These are phyloP conservation scores for Phylloporus rhodoxanthus DNA, from an alignment of 768 basidiomycete genomes.

Conservation along the genomic window DNA sequence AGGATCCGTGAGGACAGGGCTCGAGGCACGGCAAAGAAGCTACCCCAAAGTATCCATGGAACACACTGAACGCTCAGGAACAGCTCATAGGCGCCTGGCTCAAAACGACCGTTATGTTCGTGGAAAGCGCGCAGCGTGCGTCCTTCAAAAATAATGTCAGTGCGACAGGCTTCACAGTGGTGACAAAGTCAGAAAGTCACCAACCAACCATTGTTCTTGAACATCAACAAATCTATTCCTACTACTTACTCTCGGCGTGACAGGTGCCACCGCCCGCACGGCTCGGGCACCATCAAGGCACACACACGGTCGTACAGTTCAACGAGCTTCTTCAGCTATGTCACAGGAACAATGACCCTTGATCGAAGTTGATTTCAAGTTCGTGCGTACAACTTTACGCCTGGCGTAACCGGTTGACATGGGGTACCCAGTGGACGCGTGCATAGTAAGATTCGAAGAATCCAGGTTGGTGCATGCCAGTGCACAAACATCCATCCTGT, in stretches of 20 bases:
- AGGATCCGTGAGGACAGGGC: neutral
- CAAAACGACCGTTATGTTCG: neutral
- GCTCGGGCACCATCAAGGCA: neutral
- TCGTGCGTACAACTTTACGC: neutral
- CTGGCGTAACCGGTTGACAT: neutral
- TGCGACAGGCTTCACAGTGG: neutral
- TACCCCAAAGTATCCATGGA: neutral
- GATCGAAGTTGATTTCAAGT: neutral
- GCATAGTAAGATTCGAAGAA: neutral
- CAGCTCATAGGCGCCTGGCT: neutral
- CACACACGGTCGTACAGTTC: neutral
- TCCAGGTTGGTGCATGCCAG: neutral
- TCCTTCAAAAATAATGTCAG: neutral
- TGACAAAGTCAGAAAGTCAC: neutral
- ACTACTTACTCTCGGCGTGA: neutral
- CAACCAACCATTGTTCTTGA: neutral
- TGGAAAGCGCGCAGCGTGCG: neutral
- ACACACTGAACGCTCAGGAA: neutral
- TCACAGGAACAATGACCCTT: neutral
- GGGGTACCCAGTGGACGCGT: neutral
- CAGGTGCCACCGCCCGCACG: neutral
- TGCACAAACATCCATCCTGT: neutral
- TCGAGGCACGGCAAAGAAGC: neutral
- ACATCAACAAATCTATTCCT: neutral
- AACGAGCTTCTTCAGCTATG: neutral